Evolutionary conservation across 257 asterid genomes (phyloP), one percentile per base, ranked within the genome.

Genomic region (Verbascum thapsus): DNA sequence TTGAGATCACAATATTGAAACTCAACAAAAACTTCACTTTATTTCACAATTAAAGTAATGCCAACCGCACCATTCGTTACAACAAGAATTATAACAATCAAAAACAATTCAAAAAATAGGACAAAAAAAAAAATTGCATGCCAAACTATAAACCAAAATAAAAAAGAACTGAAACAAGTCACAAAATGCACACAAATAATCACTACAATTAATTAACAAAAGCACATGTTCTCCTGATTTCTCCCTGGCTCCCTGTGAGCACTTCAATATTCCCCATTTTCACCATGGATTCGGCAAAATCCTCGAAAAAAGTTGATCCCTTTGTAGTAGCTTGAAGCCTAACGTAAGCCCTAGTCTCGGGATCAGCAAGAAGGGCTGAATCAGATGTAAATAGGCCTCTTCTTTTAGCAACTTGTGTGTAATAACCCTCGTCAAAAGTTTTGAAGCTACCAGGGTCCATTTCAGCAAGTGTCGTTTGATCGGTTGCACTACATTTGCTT

Each of bases 381-480:
- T 85, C 94, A 2, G 84, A 70, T 6, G 66, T 59, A 20, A 85
- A 76, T 0, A 85, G 53, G 0, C 86, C 90, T 63, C 83, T 74
- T 43, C 84, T 58, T 32, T 80, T 80, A 6, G 73, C 68, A 0
- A 85, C 82, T 0, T 63, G 58, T 0, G 54, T 71, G 78, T 68
- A 85, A 60, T 85, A 83, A 3, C 11, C 22, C 3, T 39, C 19
- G 44, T 82, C 95, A 37, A 84, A 84, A 0, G 72, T 73, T 16
- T 37, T 62, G 15, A 68, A 71, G 74, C 84, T 86, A 0, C 88
- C 91, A 0, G 94, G 90, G 19, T 83, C 85, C 86, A 85, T 83
- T 64, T 83, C 86, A 2, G 53, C 88, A 1, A 79, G 61, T 0
- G 81, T 77, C 0, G 80, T 77, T 8, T 43, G 40, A 44, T 86